phyloP scores from a whole-genome alignment of 2,329 filamentous ascomycete genomes.

The Claviceps sp. region DNA sequence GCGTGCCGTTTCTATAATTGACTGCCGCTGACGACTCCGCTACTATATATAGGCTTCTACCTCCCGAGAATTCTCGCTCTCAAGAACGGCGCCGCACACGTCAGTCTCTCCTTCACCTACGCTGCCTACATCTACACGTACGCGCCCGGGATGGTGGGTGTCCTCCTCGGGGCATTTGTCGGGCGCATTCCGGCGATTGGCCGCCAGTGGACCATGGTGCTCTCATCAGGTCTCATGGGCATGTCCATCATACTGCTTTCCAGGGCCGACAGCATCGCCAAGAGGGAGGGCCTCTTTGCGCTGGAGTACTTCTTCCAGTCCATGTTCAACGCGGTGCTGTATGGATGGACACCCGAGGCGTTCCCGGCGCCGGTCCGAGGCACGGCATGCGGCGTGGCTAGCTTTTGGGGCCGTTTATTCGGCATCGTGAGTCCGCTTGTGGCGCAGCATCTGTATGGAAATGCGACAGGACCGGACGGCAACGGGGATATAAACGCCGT shows the following conservation, averaged over 20 bases:
- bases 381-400: constrained; percentile 42
- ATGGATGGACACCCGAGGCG: constrained; percentile 40
- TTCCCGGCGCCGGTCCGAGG: constrained; percentile 42
- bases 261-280: constrained; percentile 22
- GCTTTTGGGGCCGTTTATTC: constrained; percentile 45
- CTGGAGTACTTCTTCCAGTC: constrained; percentile 33
- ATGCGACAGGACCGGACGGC: constrained; percentile 12
- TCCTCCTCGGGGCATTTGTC: constrained; percentile 31
- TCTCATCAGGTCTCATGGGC: constrained; percentile 31
- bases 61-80: constrained; percentile 35
- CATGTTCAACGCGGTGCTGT: constrained; percentile 23
- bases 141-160: constrained; percentile 35
- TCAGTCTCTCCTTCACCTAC: constrained; percentile 33
- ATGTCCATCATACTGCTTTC: constrained; percentile 34
- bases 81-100: constrained; percentile 33
- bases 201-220: constrained; percentile 28
- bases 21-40: background rate
- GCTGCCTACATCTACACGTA: constrained; percentile 41
- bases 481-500: constrained; percentile 32
- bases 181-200: constrained; percentile 25
- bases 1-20: too few relatives aligned
- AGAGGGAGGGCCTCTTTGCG: constrained; percentile 25
- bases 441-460: constrained; percentile 30
- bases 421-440: constrained; percentile 45
- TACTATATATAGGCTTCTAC: constrained; percentile 19